Percentiles rank a stretch among this genome's conserved stretches.
Conservation (phyloP, 2,329 filamentous ascomycete species). For the Apiospora hydei region DNA sequence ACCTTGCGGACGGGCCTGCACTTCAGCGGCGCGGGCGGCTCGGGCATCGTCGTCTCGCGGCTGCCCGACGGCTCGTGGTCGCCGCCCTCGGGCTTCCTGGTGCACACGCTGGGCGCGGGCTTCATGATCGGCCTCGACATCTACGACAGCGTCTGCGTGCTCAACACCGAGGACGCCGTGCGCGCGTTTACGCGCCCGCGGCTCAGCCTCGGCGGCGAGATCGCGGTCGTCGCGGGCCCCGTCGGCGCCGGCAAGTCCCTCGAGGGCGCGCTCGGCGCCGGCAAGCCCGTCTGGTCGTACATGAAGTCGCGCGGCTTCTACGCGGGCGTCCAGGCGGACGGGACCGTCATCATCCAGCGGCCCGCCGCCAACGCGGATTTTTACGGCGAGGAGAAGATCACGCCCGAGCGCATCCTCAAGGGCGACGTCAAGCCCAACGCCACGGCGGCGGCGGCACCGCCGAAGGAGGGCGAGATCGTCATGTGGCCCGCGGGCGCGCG, state of each 20-base stretch:
- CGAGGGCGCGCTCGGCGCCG: conserved; percentile 63
- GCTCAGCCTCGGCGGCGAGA: conserved; percentile 79
- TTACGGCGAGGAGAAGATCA: conserved; percentile 69
- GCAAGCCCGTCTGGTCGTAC: conserved; percentile 80
- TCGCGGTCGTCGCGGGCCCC: conserved; percentile 75
- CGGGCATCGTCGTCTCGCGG: conserved; percentile 69
- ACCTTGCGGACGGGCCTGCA: conserved; percentile 72
- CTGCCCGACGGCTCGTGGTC: conserved; percentile 75
- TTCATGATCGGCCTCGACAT: conserved; percentile 86
- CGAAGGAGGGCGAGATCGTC: conserved; percentile 41
- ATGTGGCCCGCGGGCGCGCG: conserved; percentile 49
- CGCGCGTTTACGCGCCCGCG: conserved; percentile 79
- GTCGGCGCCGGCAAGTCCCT: conserved; percentile 76
- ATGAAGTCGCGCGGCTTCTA: conserved; percentile 91
- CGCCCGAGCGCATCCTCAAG: conserved; percentile 55
- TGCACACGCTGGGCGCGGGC: conserved; percentile 80
- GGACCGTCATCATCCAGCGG: conserved; percentile 84
- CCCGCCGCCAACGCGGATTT: conserved; percentile 89
- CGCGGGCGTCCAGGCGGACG: conserved; percentile 85
- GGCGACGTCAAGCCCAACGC: conserved; percentile 47
- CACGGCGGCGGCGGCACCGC: conserved; percentile 30
- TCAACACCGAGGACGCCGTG: conserved; percentile 79
- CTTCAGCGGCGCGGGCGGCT: conserved; percentile 71
- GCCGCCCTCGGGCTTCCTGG: conserved; percentile 81
- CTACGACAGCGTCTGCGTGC: conserved; percentile 87